Percentiles rank a stretch among this genome's conserved stretches.
phyloP scores from a whole-genome alignment of 2,329 filamentous ascomycete genomes.

The Exophiala xenobiotica region DNA sequence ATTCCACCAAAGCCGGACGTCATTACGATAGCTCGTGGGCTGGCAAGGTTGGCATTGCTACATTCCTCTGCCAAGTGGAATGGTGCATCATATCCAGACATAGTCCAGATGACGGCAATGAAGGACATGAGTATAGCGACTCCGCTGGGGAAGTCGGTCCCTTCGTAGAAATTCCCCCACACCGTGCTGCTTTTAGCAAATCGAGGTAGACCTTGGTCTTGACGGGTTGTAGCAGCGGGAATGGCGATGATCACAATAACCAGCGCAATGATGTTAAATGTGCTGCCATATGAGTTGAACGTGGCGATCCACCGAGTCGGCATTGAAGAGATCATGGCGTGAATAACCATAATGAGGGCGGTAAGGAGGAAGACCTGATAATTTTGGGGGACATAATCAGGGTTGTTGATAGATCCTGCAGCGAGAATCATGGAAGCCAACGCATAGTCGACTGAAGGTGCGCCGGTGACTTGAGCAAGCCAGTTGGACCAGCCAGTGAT shows the following conservation, averaged over 20 bases:
- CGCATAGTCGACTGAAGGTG: conserved; percentile 66
- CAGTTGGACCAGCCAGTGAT: conserved; percentile 70
- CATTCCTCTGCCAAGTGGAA: conserved; percentile 77
- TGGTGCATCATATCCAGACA: conserved; percentile 65
- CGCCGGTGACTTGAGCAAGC: conserved; percentile 65
- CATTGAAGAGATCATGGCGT: conserved; percentile 66
- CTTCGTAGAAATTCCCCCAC: conserved; percentile 65
- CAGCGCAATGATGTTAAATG: conserved; percentile 68
- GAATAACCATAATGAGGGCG: conserved; percentile 65
- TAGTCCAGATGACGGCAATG: conserved; percentile 68
- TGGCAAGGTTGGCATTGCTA: conserved; percentile 68
- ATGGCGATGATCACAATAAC: conserved; percentile 68
- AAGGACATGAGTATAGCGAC: conserved; percentile 71
- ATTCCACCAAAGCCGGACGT: conserved; percentile 66
- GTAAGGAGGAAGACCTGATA: conserved; percentile 71
- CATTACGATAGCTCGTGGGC: conserved; percentile 69
- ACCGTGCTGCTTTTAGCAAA: conserved; percentile 60
- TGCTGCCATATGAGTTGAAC: conserved; percentile 69
- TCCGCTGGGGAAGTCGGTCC: conserved; percentile 67
- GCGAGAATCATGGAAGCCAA: conserved; percentile 70
- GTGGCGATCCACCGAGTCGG: conserved; percentile 69
- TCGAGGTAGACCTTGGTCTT: conserved; percentile 54
- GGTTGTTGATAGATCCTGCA: conserved; percentile 66
- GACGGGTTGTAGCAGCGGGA: conserved; percentile 56
- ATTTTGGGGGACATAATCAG: conserved; percentile 61